phyloP scores from a whole-genome alignment of 1,284 basidiomycete species.

The Cutaneotrichosporon spelunceum region DNA sequence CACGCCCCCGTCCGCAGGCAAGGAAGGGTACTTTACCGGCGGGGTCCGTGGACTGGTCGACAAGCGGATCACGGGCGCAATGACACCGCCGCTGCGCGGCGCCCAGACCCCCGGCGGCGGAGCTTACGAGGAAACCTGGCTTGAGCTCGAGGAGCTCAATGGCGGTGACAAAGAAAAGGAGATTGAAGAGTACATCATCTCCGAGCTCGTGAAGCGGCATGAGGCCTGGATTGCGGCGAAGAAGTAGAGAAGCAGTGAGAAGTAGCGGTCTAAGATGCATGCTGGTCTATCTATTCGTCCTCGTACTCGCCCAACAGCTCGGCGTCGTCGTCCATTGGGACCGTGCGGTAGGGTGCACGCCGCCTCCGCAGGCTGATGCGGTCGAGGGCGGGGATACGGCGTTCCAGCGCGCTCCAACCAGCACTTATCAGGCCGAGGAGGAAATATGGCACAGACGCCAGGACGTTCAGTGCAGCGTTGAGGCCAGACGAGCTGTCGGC shows the following conservation, averaged over 20 bases:
- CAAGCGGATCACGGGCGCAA: conserved; percentile 11
- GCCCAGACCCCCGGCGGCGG: conserved; percentile 18
- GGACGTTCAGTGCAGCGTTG: conserved; percentile 58
- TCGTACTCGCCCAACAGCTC: conserved; percentile 41
- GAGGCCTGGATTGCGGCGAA: conserved; percentile 59
- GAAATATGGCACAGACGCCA: conserved; percentile 84
- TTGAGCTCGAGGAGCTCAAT: conserved; percentile 61
- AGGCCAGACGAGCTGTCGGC: conserved; percentile 29
- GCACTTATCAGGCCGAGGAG: conserved; percentile 71
- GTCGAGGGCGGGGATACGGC: conserved; percentile 46
- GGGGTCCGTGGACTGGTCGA: conserved; percentile 15
- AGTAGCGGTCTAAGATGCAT: conserved; percentile 1
- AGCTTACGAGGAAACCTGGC: conserved; percentile 65
- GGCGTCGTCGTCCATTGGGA: conserved; percentile 81
- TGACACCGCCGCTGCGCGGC: conserved; percentile 25
- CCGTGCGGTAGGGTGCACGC: conserved; percentile 69
- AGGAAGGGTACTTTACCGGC: not conserved
- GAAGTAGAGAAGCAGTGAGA: not conserved
- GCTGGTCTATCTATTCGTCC: conserved; percentile 24
- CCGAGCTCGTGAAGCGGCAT: conserved; percentile 71
- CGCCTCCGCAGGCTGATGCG: conserved; percentile 35
- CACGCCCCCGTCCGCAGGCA: not conserved
- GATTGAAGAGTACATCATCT: conserved; percentile 89
- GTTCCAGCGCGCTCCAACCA: conserved; percentile 59
- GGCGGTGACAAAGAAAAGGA: conserved; percentile 50